Base-by-base conservation (phyloP, 768 basidiomycete species). In the Boletellus ananas region DNA sequence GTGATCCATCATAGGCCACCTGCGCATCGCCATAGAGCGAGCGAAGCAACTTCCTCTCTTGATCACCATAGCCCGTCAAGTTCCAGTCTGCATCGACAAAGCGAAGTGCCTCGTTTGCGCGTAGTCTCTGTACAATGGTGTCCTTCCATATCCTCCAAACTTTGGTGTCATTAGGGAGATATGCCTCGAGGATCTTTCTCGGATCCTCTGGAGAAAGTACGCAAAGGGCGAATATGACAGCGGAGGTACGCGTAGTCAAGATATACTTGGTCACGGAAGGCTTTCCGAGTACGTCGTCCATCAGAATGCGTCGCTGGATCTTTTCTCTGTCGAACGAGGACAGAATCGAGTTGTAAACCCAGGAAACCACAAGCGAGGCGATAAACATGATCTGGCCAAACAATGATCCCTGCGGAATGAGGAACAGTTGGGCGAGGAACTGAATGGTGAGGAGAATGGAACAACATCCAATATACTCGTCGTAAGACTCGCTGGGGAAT, bases 351-450 rank as follows among this genome's bases (percentile, higher is more conserved):
- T 61, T 68, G 51, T 66, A 65, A 0, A 60, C 16, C 42, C 61
- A 62, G 3, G 68, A 69, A 3, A 59, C 51, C 10, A 57, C 59
- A 0, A 70, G 42, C 12, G 65, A 60, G 6, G 33, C 1, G 2
- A 70, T 51, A 54, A 70, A 70, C 60, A 70, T 54, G 47, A 60
- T 25, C 44, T 70, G 68, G 0, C 68, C 68, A 20, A 63, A 63
- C 4, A 65, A 43, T 3, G 57, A 52, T 1, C 59, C 62, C 49
- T 64, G 62, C 0, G 68, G 63, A 7, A 67, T 59, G 18, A 69
- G 56, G 31, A 69, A 43, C 2, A 69, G 58, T 43, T 69, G 68
- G 10, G 49, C n/a, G 18, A 66, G 35, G 27, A 55, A 58, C 48
- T 69, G 68, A 11, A 48, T 12, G n/a, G 48, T 31, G 29, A 66